These are phyloP conservation scores for Fomes fomentarius DNA, from an alignment of 1,284 basidiomycete genomes.

Conservation along the genomic window DNA sequence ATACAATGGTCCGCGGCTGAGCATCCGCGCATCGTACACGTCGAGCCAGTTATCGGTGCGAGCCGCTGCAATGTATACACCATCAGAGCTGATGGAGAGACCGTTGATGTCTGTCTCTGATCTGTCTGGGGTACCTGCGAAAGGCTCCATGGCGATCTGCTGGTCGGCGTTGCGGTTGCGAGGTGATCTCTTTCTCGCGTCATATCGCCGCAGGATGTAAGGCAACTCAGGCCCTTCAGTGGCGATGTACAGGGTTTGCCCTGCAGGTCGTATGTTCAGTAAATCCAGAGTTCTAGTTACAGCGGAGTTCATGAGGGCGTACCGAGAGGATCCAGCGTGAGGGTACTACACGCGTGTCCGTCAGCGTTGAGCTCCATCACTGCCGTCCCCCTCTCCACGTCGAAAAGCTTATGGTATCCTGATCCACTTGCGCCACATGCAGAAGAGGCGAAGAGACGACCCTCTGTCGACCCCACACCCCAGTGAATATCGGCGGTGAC, in stretches of 20 bases:
- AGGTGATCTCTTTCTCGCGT: slow-evolving; percentile 40
- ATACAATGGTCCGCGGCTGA: slow-evolving; percentile 48
- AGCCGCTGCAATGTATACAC: slow-evolving; percentile 59
- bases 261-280: slow-evolving; percentile 1
- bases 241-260: slow-evolving; percentile 37
- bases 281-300: background rate
- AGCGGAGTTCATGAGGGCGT: background rate
- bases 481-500: slow-evolving; percentile 46
- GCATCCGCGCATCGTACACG: slow-evolving; percentile 63
- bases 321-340: slow-evolving; percentile 37
- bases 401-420: slow-evolving; percentile 58
- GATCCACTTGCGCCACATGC: slow-evolving; percentile 43
- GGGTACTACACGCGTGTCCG: slow-evolving; percentile 37
- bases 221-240: slow-evolving; percentile 40
- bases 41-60: slow-evolving; percentile 62
- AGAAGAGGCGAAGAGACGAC: slow-evolving; percentile 60
- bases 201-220: slow-evolving; percentile 56
- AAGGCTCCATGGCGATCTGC: slow-evolving; percentile 34
- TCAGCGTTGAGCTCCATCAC: slow-evolving; percentile 41
- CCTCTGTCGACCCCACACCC: slow-evolving; percentile 46
- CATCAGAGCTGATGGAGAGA: slow-evolving; percentile 61
- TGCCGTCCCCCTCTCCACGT: slow-evolving; percentile 35
- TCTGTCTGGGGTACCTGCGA: slow-evolving; percentile 26
- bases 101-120: slow-evolving; percentile 49
- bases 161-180: slow-evolving; percentile 32